These are phyloP conservation scores for Pichia sp. DNA, from an alignment of 1,139 yeast species.

Conservation along the genomic window DNA sequence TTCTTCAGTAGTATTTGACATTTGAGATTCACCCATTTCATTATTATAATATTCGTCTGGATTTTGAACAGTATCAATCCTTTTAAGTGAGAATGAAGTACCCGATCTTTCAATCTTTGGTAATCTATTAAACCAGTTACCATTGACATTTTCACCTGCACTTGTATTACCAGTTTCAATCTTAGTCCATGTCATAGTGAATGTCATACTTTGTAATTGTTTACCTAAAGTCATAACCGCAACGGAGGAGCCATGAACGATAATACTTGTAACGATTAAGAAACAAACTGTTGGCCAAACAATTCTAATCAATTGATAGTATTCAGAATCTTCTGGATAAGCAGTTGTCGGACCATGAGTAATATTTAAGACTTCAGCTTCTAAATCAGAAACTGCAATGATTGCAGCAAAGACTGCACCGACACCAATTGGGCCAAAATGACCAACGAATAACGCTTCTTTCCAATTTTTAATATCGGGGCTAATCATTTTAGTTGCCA, in stretches of 20 bases:
- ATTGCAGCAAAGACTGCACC: slow-evolving; percentile 94
- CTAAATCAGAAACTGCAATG: slow-evolving; percentile 78
- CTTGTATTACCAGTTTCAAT: slow-evolving; percentile 51
- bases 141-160: slow-evolving; percentile 50
- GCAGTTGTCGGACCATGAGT: slow-evolving; percentile 55
- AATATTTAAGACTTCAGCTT: slow-evolving; percentile 42
- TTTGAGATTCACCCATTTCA: slow-evolving; percentile 5
- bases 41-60: slow-evolving; percentile 24
- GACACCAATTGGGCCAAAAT: slow-evolving; percentile 98
- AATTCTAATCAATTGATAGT: slow-evolving; percentile 67
- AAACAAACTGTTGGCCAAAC: slow-evolving; percentile 94
- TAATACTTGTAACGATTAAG: slow-evolving; percentile 78
- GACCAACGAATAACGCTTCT: slow-evolving; percentile 95
- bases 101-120: slow-evolving; percentile 69
- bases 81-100: slow-evolving; percentile 74
- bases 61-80: slow-evolving; percentile 65
- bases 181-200: slow-evolving; percentile 82
- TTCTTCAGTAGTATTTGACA: slow-evolving; percentile 11
- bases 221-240: slow-evolving; percentile 85
- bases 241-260: slow-evolving; percentile 96
- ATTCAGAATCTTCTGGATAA: slow-evolving; percentile 56
- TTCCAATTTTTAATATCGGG: slow-evolving; percentile 95
- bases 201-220: slow-evolving; percentile 86
- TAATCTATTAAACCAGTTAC: slow-evolving; percentile 83
- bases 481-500: slow-evolving; percentile 74